These are phyloP conservation scores for Porodaedalea pini DNA, from an alignment of 1,284 basidiomycete species.

Conservation along the genomic window DNA sequence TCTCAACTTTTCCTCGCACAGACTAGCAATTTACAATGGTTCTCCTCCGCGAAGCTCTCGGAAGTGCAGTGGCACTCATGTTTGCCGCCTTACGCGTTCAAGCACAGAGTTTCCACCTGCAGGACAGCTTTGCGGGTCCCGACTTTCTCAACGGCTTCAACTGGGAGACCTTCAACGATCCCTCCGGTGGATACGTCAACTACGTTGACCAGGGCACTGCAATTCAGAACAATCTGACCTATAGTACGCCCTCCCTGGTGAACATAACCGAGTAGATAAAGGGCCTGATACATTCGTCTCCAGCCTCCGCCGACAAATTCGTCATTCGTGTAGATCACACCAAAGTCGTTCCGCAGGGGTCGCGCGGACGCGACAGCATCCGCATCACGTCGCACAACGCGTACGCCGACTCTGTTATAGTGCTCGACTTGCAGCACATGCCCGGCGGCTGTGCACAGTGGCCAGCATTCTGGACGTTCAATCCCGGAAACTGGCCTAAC, in stretches of 20 bases:
- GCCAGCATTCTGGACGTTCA: constrained; percentile 68
- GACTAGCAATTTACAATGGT: not conserved
- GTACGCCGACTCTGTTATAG: constrained; percentile 46
- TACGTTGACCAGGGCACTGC: constrained; percentile 44
- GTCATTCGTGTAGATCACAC: constrained; percentile 48
- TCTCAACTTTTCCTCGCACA: not conserved
- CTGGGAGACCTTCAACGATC: constrained; percentile 48
- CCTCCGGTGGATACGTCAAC: constrained; percentile 54
- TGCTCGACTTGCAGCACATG: constrained; percentile 54
- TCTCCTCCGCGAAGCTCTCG: not conserved
- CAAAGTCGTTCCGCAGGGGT: constrained; percentile 31
- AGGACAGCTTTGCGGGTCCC: constrained; percentile 36
- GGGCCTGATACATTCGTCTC: not conserved
- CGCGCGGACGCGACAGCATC: constrained; percentile 48
- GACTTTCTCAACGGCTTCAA: constrained; percentile 45
- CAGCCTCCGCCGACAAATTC: constrained; percentile 41
- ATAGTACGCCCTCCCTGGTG: constrained; percentile 27
- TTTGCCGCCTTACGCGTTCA: not conserved
- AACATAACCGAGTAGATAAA: not conserved
- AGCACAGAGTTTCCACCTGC: constrained; percentile 7
- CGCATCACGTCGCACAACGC: constrained; percentile 43
- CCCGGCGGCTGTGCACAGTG: constrained; percentile 52
- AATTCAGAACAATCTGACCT: constrained; percentile 37
- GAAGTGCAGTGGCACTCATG: not conserved
- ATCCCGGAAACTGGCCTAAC: constrained; percentile 46